phyloP scores from a whole-genome alignment of 148 eudicot genomes.

The Gaultheria prostrata region DNA sequence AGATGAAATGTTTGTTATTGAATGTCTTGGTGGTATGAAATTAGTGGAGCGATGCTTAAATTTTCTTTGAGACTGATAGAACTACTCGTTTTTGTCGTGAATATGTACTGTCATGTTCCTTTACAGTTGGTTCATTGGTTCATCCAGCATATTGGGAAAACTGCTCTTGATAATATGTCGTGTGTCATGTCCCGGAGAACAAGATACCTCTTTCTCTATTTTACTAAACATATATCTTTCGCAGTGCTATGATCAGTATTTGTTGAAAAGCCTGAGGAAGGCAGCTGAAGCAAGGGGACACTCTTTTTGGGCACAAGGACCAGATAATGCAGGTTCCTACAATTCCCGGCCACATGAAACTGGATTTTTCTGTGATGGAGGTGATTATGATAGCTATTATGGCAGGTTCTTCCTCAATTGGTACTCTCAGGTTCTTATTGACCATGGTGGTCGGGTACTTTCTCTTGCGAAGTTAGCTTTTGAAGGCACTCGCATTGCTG shows the following conservation, averaged over 20 bases:
- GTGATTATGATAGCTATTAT: constrained; percentile 89
- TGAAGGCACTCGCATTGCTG: constrained; percentile 82
- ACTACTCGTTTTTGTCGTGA: neutral
- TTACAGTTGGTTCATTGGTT: constrained; percentile 7
- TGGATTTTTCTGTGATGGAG: constrained; percentile 93
- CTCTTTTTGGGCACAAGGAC: constrained; percentile 83
- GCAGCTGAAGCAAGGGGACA: constrained; percentile 91
- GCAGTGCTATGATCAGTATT: constrained; percentile 94
- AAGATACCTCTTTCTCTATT: constrained; percentile 8
- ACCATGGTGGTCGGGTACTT: constrained; percentile 85
- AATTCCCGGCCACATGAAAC: constrained; percentile 94
- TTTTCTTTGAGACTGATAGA: neutral
- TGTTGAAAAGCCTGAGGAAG: constrained; percentile 78
- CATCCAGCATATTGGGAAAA: neutral
- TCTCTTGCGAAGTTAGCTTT: constrained; percentile 81
- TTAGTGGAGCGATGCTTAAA: neutral
- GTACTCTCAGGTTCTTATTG: constrained; percentile 87
- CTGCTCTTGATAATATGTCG: neutral
- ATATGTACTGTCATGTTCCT: neutral
- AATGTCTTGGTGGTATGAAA: neutral
- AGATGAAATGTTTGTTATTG: neutral
- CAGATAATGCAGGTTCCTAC: constrained; percentile 89
- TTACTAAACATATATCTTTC: constrained; percentile 4
- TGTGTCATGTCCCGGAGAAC: neutral
- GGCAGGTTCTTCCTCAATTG: constrained; percentile 94